Base-by-base conservation (phyloP, 2,329 filamentous ascomycete genomes). In the Chrysoporthe puriensis region DNA sequence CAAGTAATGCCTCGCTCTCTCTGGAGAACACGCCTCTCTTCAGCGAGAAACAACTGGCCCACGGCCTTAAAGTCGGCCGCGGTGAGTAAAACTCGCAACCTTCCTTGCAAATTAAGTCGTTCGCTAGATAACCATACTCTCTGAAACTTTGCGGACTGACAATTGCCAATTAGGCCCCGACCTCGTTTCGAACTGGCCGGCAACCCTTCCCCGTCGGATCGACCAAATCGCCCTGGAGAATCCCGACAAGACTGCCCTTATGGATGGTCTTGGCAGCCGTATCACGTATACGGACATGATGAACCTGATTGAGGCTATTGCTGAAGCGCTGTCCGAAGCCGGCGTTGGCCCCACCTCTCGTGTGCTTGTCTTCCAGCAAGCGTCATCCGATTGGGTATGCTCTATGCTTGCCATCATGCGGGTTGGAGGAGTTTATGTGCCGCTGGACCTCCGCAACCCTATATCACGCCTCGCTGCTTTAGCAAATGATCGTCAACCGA, bases 401-500 rank as follows among this genome's bases (percentile, higher is more conserved):
- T 79, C 77, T 0, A 69, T 84, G 56, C 74, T 84, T 3, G 83
- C 79, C 8, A 80, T 84, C 50, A 69, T 77, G 64, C 73, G 76
- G 0, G 62, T 80, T 14, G 82, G 81, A 1, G 76, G 73, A 8
- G 71, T 77, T 1, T 81, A 80, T 46, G 73, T 82, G 4, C 80
- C 80, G 2, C 73, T 85, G 0, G 84, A 85, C 64, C 58, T 74
- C 0, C 68, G 72, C 0, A 76, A 73, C 11, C 72, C 76, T 1
- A 18, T 73, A 0, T 26, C 72, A 7, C 74, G 82, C 1, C 76
- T 82, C 0, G 66, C 72, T 0, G 62, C 67, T 3, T 74, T 80
- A 1, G 74, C 75, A 1, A 43, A 42, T 16, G 4, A 42, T 5
- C n/a, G 34, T 7, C 36, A 59, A 4, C 57, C 57, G 1, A 21